Conservation (phyloP, 225 moss, liverwort and hornwort species). For the Takakia lepidozioides region DNA sequence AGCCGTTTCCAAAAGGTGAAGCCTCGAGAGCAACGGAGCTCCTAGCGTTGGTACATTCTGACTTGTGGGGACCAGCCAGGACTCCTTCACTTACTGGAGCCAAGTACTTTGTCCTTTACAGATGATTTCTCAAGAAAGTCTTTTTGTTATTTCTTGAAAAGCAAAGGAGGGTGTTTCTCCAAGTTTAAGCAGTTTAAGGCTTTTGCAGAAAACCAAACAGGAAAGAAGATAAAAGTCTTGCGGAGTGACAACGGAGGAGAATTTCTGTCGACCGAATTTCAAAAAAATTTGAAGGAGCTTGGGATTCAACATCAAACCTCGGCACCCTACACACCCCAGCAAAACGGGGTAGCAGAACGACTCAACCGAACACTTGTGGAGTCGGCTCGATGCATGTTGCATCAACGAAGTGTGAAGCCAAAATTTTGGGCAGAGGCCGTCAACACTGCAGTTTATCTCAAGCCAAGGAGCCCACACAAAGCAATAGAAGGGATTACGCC, state of each 20-base stretch:
- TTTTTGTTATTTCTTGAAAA: constrained; percentile 1
- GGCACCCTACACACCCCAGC: not conserved
- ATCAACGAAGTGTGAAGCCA: not conserved
- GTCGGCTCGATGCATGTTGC: not conserved
- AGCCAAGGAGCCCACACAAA: not conserved
- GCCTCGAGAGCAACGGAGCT: not conserved
- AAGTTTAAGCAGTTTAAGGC: constrained; percentile 3
- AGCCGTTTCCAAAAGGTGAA: not conserved
- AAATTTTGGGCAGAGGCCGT: not conserved
- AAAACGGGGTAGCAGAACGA: not conserved
- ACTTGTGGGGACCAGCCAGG: not conserved
- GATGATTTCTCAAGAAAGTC: constrained; percentile 3
- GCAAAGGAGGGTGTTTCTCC: constrained; percentile 4
- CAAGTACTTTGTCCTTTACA: constrained; percentile 6
- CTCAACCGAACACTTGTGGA: not conserved
- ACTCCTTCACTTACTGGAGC: not conserved
- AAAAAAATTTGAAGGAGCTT: not conserved
- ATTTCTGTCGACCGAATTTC: not conserved
- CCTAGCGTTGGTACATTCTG: not conserved
- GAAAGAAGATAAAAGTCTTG: not conserved
- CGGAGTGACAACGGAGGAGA: constrained; percentile 4
- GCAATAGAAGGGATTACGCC: not conserved
- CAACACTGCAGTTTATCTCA: not conserved
- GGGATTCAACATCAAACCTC: not conserved
- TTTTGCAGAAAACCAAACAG: not conserved